Evolutionary conservation across 352 stramenopile species (phyloP).

Genomic region (Phytophthora macrochlamydospora): DNA sequence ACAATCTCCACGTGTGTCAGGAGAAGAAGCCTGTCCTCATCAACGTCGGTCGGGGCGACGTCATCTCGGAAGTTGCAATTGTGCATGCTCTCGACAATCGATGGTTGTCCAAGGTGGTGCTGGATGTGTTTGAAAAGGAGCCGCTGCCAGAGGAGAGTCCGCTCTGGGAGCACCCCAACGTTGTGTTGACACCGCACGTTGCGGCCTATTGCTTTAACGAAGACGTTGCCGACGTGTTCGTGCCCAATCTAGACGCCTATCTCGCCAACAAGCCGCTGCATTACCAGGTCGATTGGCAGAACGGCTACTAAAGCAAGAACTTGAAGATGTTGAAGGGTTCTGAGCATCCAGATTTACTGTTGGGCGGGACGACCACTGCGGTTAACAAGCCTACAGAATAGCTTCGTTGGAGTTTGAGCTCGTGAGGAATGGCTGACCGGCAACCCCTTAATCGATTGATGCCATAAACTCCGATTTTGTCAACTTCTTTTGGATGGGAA

Average conservation of each 20-base stretch:
- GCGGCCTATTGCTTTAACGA: conserved; percentile 69
- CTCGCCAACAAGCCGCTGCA: conserved; percentile 21
- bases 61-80: conserved; percentile 66
- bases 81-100: conserved; percentile 60
- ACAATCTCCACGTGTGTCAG: conserved; percentile 45
- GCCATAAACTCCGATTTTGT: too few relatives aligned
- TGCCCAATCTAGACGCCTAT: conserved; percentile 48
- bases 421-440: too few relatives aligned
- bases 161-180: conserved; percentile 63
- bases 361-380: too few relatives aligned
- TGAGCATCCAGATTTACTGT: too few relatives aligned
- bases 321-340: not conserved
- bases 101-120: conserved; percentile 57
- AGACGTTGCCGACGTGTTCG: conserved; percentile 77
- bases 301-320: conserved; percentile 23
- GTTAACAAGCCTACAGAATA: too few relatives aligned
- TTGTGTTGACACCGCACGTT: conserved; percentile 81
- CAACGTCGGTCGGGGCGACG: conserved; percentile 87
- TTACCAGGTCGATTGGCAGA: conserved; percentile 31
- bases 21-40: conserved; percentile 84
- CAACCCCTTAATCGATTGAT: too few relatives aligned
- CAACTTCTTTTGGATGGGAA: too few relatives aligned
- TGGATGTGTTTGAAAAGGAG: conserved; percentile 61
- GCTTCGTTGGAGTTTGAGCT: too few relatives aligned
- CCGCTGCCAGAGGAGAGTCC: conserved; percentile 41